Conservation (phyloP, 345 rosid genomes). For the Lepidium aucheri region DNA sequence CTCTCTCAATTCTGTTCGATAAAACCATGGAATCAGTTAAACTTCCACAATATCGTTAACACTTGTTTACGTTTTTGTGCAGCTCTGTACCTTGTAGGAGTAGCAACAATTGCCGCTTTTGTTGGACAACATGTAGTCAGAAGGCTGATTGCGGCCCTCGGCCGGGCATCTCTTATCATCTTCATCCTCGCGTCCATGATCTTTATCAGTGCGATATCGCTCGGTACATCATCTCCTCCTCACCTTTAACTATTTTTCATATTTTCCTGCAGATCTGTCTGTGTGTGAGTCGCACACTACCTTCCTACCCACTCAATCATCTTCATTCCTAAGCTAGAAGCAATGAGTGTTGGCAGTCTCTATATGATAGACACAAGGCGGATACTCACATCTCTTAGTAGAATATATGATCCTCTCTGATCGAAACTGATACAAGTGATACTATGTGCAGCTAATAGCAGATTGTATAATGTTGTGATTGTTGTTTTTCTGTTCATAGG, state of each 20-base stretch:
- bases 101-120: conserved; percentile 50
- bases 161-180: conserved; percentile 65
- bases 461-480: neutral
- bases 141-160: conserved; percentile 36
- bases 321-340: neutral
- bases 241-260: neutral
- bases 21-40: neutral
- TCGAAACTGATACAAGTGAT: neutral
- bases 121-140: conserved; percentile 56
- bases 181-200: conserved; percentile 57
- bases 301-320: neutral
- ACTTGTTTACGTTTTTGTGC: neutral
- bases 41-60: neutral
- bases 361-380: no score
- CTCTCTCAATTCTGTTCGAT: neutral
- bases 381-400: no score
- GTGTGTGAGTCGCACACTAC: neutral
- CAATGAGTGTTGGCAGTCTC: neutral
- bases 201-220: conserved; percentile 51
- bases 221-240: conserved; percentile 32
- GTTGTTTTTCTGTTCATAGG: conserved; percentile 24
- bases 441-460: neutral
- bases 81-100: conserved; percentile 51
- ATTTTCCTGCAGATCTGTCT: neutral
- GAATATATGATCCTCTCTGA: no score